These are phyloP conservation scores for Epichloe festucae DNA, from an alignment of 2,329 filamentous ascomycete genomes.

Conservation along the genomic window DNA sequence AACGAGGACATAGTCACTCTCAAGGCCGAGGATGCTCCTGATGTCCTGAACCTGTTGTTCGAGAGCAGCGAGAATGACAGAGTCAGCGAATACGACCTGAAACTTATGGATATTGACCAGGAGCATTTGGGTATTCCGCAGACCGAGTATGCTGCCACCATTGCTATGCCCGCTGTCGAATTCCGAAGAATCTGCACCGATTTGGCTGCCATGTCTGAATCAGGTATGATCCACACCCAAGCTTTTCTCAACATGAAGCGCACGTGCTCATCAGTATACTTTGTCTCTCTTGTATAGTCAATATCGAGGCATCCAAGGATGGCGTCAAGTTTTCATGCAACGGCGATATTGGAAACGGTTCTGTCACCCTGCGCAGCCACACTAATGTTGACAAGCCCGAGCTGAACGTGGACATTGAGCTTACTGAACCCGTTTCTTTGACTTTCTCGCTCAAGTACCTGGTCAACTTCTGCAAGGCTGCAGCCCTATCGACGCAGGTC, in stretches of 20 bases:
- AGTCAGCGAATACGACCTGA: constrained; percentile 97
- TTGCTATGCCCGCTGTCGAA: constrained; percentile 76
- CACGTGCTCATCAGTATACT: background rate
- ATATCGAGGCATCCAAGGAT: constrained; percentile 93
- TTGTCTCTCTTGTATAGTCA: constrained; percentile 41
- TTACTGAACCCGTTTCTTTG: constrained; percentile 82
- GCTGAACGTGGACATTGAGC: constrained; percentile 74
- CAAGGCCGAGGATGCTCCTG: constrained; percentile 94
- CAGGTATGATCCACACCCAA: constrained; percentile 46
- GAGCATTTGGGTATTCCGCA: constrained; percentile 98
- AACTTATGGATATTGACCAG: constrained; percentile 99
- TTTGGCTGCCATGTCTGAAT: constrained; percentile 84
- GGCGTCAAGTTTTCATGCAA: constrained; percentile 89
- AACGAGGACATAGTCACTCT: constrained; percentile 90
- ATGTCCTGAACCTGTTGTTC: constrained; percentile 90
- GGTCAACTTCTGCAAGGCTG: constrained; percentile 99
- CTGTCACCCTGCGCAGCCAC: constrained; percentile 82
- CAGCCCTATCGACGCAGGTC: constrained; percentile 66
- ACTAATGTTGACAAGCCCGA: constrained; percentile 81
- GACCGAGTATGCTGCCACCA: constrained; percentile 91
- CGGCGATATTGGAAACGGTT: constrained; percentile 91
- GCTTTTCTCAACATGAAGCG: background rate
- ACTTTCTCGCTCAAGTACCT: constrained; percentile 99
- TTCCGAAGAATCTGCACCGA: constrained; percentile 94
- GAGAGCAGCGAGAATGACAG: constrained; percentile 82